phyloP scores from a whole-genome alignment of 345 rosid genomes.

The Gossypium longicalyx region DNA sequence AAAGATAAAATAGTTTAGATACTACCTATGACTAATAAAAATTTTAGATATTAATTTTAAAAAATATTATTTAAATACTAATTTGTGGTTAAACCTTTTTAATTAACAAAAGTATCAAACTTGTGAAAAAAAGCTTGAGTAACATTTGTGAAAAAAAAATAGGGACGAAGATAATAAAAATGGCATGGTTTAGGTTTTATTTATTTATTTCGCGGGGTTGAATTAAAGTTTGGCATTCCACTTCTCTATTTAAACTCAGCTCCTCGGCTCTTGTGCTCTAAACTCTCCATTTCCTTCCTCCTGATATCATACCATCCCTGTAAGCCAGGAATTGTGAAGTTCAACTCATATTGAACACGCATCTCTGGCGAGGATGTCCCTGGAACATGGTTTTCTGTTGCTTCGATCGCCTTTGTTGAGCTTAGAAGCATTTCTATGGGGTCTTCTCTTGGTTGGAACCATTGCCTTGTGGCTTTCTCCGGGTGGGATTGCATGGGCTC shows the following conservation, averaged over 20 bases:
- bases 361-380: background rate
- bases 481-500: constrained; percentile 72
- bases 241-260: background rate
- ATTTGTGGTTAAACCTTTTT: no score
- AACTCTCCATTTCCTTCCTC: background rate
- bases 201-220: background rate
- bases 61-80: no score
- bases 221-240: background rate
- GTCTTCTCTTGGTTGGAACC: constrained; percentile 29
- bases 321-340: background rate
- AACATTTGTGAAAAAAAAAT: no score
- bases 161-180: no score
- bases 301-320: no score
- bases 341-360: background rate
- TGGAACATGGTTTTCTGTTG: background rate
- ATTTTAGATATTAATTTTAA: no score
- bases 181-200: no score
- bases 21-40: no score
- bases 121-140: no score
- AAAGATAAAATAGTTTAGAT: no score
- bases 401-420: constrained; percentile 15
- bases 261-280: background rate
- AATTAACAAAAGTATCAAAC: no score
- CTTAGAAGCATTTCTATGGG: constrained; percentile 31
- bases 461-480: constrained; percentile 43